Conservation (phyloP, 2,329 filamentous ascomycete genomes). For the Botrytis paeoniae region DNA sequence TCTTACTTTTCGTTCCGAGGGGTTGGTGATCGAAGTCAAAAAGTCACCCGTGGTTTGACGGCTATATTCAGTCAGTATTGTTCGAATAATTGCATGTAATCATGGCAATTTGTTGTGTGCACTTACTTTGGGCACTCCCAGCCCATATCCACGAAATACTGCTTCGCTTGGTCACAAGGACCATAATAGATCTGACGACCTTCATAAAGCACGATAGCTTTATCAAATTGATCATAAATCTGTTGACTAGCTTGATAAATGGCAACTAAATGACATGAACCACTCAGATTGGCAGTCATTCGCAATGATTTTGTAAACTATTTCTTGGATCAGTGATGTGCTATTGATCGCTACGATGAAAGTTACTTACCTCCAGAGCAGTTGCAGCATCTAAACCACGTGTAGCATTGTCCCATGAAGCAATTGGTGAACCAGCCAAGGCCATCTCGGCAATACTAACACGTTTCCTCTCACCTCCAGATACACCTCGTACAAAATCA, state of each 20-base stretch:
- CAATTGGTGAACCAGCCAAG: conserved; percentile 50
- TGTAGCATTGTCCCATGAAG: conserved; percentile 45
- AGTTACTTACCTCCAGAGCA: conserved; percentile 48
- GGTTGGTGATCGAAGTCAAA: conserved; percentile 70
- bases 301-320: conserved; percentile 67
- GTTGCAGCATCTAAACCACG: conserved; percentile 72
- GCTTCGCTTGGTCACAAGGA: conserved; percentile 57
- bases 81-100: background rate
- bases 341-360: too few species aligned
- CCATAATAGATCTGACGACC: conserved; percentile 76
- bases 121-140: conserved; percentile 58
- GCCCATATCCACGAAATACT: conserved; percentile 68
- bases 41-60: conserved; percentile 60
- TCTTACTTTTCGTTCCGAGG: conserved; percentile 55
- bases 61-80: conserved; percentile 30
- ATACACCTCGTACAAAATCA: conserved; percentile 67
- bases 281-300: conserved; percentile 60
- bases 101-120: background rate
- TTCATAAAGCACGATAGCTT: conserved; percentile 63
- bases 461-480: conserved; percentile 72
- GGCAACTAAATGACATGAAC: conserved; percentile 63
- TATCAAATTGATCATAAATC: conserved; percentile 69
- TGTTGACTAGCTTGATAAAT: conserved; percentile 71
- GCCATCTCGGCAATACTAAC: conserved; percentile 78
- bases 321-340: background rate